Evolutionary conservation across 2,329 filamentous ascomycete genomes (phyloP), one percentile per base, ranked within the genome.

Genomic region (Fusarium beomiforme): DNA sequence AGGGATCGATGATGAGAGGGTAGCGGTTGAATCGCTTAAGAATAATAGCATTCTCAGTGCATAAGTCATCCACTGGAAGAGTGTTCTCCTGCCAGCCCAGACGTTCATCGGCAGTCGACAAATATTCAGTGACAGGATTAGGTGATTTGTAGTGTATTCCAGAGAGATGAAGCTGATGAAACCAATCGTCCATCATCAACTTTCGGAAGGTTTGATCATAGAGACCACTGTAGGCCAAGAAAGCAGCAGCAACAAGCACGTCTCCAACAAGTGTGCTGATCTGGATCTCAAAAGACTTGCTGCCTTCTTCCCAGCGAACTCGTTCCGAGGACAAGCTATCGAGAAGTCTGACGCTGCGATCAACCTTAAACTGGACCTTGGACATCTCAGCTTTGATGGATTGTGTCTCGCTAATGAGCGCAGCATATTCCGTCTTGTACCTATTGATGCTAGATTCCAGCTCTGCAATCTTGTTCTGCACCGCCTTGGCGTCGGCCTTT

Each of bases 121-220:
- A 87, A 78, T 98, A 99, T 80, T 99, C 96, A 0, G 96, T 97
- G 49, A 99, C 89, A 1, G 96, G 94, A 77, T 98, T 98, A 76
- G 95, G 93, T 63, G 91, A 89, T 85, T 99, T 99, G 88, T 92
- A 97, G 72, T 91, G 90, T 78, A 99, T 92, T 46, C 95, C 95
- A n/a, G 96, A 98, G 43, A 96, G 88, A 53, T 93, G 91, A 72
- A 99, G 89, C 81, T 99, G 96, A 76, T 97, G 91, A 68, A 96
- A 87, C 96, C 96, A 99, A 81, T 99, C 96, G 74, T 99, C 96
- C 82, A 96, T 90, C 94, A 99, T 98, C 12, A 92, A 91, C 83
- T 98, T 98, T 78, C 96, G 91, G 89, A 98, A 98, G 67, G 96
- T 96, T 79, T 99, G 97, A 79, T 99, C 96, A 79, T 97, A 99